Conservation (phyloP, 225 moss, liverwort and hornwort species). For the Sphagnum contortum region DNA sequence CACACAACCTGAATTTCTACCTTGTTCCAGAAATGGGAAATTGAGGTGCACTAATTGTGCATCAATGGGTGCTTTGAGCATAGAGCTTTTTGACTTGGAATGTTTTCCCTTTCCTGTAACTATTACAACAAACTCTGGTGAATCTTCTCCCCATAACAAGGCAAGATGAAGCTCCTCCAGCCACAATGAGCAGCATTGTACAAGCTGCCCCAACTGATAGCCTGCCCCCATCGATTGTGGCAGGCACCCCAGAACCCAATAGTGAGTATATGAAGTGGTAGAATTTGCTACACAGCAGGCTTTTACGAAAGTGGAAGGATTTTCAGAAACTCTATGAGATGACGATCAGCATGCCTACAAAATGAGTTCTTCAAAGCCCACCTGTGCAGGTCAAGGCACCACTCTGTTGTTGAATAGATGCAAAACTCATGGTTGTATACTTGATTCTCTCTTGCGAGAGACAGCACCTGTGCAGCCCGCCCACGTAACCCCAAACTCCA, state of each 20-base stretch:
- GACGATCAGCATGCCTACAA: no score
- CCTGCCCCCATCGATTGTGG: constrained; percentile 11
- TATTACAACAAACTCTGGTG: constrained; percentile 51
- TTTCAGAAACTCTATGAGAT: no score
- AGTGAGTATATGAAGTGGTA: no score
- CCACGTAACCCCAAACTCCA: constrained; percentile 66
- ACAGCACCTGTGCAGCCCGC: constrained; percentile 55
- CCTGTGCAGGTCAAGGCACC: constrained; percentile 85
- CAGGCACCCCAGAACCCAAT: no score
- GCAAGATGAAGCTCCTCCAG: constrained; percentile 69
- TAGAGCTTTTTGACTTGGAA: constrained; percentile 59
- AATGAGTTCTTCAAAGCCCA: constrained; percentile 4
- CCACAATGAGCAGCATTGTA: constrained; percentile 55
- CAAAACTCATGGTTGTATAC: constrained; percentile 35
- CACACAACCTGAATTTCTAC: constrained; percentile 31
- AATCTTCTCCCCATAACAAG: constrained; percentile 82
- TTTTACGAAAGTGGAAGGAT: no score
- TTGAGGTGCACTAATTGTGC: constrained; percentile 27
- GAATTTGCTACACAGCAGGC: neutral
- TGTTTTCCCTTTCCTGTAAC: constrained; percentile 80
- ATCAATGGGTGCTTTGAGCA: constrained; percentile 53
- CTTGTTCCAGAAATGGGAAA: constrained; percentile 42
- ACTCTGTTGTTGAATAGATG: constrained; percentile 51
- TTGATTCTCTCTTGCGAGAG: constrained; percentile 43
- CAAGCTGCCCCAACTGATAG: constrained; percentile 78